These are phyloP conservation scores for Populus hybrid DNA, from an alignment of 441 rosid genomes.

Conservation along the genomic window DNA sequence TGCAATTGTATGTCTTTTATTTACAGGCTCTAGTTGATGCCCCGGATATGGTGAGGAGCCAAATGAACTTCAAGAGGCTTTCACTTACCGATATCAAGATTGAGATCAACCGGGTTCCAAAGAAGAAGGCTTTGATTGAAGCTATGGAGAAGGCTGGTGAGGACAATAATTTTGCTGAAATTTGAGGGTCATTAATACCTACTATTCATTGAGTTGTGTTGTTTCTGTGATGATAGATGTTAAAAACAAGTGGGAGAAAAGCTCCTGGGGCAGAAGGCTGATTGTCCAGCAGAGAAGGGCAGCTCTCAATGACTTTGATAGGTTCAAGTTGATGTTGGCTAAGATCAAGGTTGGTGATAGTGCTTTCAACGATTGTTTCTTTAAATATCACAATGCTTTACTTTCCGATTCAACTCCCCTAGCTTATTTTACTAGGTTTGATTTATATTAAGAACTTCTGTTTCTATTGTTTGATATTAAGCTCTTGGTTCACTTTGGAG, in stretches of 20 bases:
- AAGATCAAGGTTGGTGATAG: conserved; percentile 62
- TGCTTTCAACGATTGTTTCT: not conserved
- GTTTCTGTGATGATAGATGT: conserved; percentile 48
- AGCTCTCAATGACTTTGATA: conserved; percentile 72
- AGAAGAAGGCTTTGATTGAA: conserved; percentile 73
- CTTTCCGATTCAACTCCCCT: not conserved
- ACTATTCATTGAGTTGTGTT: not conserved
- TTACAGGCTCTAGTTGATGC: conserved; percentile 78
- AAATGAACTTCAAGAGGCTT: conserved; percentile 86
- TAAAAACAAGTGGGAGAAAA: conserved; percentile 80
- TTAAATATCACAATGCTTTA: not conserved
- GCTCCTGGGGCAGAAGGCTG: conserved; percentile 89
- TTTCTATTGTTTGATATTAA: no score
- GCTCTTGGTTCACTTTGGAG: no score
- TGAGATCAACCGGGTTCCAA: conserved; percentile 71
- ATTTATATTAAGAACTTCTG: no score
- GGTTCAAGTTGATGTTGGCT: conserved; percentile 91
- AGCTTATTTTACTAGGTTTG: not conserved
- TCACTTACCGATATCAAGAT: conserved; percentile 73
- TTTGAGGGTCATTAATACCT: not conserved
- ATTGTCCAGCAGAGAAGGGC: conserved; percentile 86
- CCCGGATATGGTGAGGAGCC: conserved; percentile 83
- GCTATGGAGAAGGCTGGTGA: conserved; percentile 93
- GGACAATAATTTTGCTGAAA: conserved; percentile 4
- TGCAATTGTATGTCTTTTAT: not conserved